Evolutionary conservation across 2,329 filamentous ascomycete genomes (phyloP).

Genomic region (Thermomyces lanuginosus): DNA sequence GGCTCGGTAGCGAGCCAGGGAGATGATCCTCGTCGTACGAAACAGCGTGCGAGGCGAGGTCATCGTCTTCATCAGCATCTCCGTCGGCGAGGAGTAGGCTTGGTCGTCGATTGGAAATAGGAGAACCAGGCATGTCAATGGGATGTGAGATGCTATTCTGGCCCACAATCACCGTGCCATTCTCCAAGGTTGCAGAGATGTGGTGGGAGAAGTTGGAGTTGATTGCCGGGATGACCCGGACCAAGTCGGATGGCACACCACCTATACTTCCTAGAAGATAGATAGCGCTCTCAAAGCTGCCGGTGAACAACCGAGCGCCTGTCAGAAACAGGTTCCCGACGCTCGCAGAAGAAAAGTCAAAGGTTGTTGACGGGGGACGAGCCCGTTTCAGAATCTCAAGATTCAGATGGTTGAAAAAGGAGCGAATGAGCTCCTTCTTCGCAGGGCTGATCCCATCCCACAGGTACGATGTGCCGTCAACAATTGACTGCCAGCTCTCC

Average conservation of each 20-base stretch:
- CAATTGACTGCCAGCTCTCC: slow-evolving; percentile 71
- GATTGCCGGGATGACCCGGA: slow-evolving; percentile 72
- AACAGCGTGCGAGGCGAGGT: slow-evolving; percentile 18
- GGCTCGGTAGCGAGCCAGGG: slow-evolving; percentile 53
- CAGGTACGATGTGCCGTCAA: slow-evolving; percentile 62
- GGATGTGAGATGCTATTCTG: slow-evolving; percentile 90
- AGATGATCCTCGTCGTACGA: slow-evolving; percentile 31
- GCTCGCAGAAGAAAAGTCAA: slow-evolving; percentile 61
- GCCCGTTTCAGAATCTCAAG: slow-evolving; percentile 63
- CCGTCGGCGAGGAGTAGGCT: slow-evolving; percentile 22
- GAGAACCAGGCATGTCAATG: slow-evolving; percentile 36
- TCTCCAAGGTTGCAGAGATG: slow-evolving; percentile 64
- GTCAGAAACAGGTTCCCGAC: slow-evolving; percentile 69
- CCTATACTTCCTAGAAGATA: slow-evolving; percentile 80
- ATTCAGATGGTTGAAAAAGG: slow-evolving; percentile 60
- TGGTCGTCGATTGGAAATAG: slow-evolving; percentile 11
- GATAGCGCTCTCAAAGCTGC: slow-evolving; percentile 81
- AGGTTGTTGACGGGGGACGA: slow-evolving; percentile 50
- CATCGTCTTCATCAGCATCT: slow-evolving; percentile 12
- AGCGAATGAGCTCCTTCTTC: slow-evolving; percentile 61
- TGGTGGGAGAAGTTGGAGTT: slow-evolving; percentile 94
- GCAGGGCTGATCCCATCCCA: slow-evolving; percentile 56
- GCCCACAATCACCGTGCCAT: slow-evolving; percentile 67
- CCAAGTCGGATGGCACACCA: slow-evolving; percentile 53
- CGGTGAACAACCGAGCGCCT: slow-evolving; percentile 76